Conservation (phyloP, 2,329 filamentous ascomycete species). For the Fusarium mexicanum region DNA sequence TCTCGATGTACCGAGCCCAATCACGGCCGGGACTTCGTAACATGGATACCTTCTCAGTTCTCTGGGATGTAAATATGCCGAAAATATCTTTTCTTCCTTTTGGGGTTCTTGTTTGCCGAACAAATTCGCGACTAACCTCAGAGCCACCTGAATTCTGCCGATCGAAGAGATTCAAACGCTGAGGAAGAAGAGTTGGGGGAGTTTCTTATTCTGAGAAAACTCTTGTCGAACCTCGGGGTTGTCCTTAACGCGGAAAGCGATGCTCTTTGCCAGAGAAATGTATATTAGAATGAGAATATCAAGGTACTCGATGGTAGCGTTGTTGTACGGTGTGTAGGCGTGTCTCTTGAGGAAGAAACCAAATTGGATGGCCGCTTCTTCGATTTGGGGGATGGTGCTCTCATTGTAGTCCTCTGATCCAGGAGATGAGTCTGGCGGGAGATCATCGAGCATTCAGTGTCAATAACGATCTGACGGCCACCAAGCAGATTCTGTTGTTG, state of each 20-base stretch:
- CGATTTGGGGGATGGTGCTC: too few relatives aligned
- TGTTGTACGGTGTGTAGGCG: accelerated
- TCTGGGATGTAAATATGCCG: background rate
- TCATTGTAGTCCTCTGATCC: background rate
- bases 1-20: too few relatives aligned
- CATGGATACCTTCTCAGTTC: background rate
- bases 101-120: background rate
- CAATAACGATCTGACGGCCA: too few relatives aligned
- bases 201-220: background rate
- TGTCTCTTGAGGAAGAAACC: background rate
- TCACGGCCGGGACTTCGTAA: accelerated
- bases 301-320: background rate
- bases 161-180: too few relatives aligned
- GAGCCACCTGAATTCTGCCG: too few relatives aligned
- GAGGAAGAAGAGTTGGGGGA: too few relatives aligned
- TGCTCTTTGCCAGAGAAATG: accelerated
- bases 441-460: too few relatives aligned
- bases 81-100: background rate
- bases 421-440: background rate
- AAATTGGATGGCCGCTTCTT: background rate
- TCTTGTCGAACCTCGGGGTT: background rate
- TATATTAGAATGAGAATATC: accelerated
- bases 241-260: background rate
- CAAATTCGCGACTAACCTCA: too few relatives aligned
- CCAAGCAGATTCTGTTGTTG: too few relatives aligned